Evolutionary conservation across 2,329 filamentous ascomycete genomes (phyloP), one percentile per base, ranked within the genome.

Genomic region (Fusarium camptoceras): DNA sequence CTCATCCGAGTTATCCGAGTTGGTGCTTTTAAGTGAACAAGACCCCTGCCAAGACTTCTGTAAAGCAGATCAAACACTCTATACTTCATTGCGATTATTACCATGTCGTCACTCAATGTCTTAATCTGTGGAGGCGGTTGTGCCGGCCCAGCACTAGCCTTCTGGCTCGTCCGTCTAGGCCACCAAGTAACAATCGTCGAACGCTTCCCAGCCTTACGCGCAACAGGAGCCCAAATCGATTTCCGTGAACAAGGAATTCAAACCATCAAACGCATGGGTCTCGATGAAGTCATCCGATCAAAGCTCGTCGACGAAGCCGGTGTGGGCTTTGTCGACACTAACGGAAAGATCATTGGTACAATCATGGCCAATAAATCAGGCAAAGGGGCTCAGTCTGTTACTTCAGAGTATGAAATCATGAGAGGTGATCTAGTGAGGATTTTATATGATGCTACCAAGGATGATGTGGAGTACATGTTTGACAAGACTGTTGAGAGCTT

Each of bases 351-450:
- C 64, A 25, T 49, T 0, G 67, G 44, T 4, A 70, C 66, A 18
- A 12, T 71, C 2, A 28, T 68, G 9, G 67, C 67, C 31, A 70
- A 70, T 9, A 70, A 16, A 6, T 68, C 67, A 1, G 67, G 67
- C 76, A 8, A 58, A 57, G 62, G 49, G 72, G 30, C 75, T 62
- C 31, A 81, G 47, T 77, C 73, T 22, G 78, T 86, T 25, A 84
- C 84, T 0, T 80, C 78, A 1, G 86, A 88, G 24, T 83, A 81
- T 39, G 87, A 88, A 75, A 87, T 89, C 49, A 83, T 88, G 81
- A 78, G 87, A 11, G 86, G 84, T 0, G 84, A 87, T 55, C 66
- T 89, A 30, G 83, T 81, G 15, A 73, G 70, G 2, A 69, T 88
- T 3, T 59, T 88, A 0, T 80, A 84, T 28, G 46, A 70, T 11